Evolutionary conservation across 2,329 filamentous ascomycete species (phyloP).

Genomic region (Ophiocordyceps unilateralis): DNA sequence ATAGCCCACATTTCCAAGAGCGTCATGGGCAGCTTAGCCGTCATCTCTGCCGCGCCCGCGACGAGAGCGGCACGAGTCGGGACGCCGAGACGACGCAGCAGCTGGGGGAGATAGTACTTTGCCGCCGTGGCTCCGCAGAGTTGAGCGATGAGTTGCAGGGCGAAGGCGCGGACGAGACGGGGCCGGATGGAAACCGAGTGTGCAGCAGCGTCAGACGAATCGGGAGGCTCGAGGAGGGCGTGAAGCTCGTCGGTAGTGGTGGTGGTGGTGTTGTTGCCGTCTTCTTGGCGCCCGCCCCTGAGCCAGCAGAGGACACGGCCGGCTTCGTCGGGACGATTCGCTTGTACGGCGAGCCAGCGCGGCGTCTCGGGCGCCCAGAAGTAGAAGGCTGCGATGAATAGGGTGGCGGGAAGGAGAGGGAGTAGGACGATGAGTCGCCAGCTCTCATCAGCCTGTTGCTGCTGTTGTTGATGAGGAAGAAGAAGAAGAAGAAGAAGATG

Average conservation of each 20-base stretch:
- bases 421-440: not conserved
- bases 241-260: too few species aligned
- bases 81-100: conserved; percentile 33
- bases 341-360: not conserved
- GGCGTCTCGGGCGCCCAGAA: not conserved
- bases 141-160: conserved; percentile 42
- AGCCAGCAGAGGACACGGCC: too few species aligned
- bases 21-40: conserved; percentile 37
- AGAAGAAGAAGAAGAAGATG: too few species aligned
- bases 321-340: too few species aligned
- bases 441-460: not conserved
- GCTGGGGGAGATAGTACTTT: conserved; percentile 40
- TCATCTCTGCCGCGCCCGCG: conserved; percentile 38
- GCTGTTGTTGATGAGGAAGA: too few species aligned
- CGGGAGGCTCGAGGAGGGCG: too few species aligned
- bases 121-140: conserved; percentile 43
- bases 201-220: too few species aligned
- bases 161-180: conserved; percentile 21
- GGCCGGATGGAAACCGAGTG: not conserved
- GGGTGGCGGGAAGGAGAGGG: not conserved
- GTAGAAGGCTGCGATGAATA: not conserved
- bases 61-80: conserved; percentile 28
- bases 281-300: not conserved
- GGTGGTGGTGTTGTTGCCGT: not conserved
- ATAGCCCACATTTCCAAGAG: conserved; percentile 39